Base-by-base conservation (phyloP, 1,139 yeast genomes). In the Taphrina deformans region DNA sequence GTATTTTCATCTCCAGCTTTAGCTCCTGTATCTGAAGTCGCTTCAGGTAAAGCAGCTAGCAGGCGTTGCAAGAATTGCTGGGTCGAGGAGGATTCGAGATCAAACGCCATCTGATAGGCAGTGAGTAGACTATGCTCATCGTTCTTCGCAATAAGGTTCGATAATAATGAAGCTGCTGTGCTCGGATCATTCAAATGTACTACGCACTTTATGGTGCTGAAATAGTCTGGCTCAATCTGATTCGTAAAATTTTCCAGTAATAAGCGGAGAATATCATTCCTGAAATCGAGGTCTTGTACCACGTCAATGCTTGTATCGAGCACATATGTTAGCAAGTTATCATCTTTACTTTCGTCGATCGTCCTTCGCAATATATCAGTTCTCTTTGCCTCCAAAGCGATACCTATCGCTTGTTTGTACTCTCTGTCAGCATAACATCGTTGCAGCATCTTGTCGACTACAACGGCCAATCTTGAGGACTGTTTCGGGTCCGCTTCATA, bases 61-160 rank as follows among this genome's bases (percentile, higher is more conserved):
- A 92, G 85, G 64, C 81, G 84, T 67, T 85, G 88, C 69, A 93
- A 80, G 70, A 93, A 81, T 73, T 89, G 95, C 78, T 93, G 99
- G n/a, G 97, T 85, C 0, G 97, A 97, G 14, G 96, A 86, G 66
- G 86, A 86, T 3, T 91, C 98, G 70, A 93, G 82, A 75, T 93
- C 99, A 76, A 93, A 93, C 0, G 98, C 98, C 66, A 95, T 90
- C 79, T 93, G 99, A 75, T 85, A 89, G 3, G 96, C 96, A 68
- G 88, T 80, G 70, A 85, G 78, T 64, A 78, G 78, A 48, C 69
- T 67, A 18, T 77, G 71, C 51, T 79, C 79, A 21, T 78, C 76
- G 5, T 75, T 51, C 38, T 79, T 77, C 1, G 71, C 69, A 61
- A 89, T 74, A 68, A 89, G 80, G 69, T 83, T 83, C 70, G 83